Percentiles rank a stretch among this genome's conserved stretches.
phyloP scores from a whole-genome alignment of 129 eudicot genomes.

The Helichrysum umbraculigerum region DNA sequence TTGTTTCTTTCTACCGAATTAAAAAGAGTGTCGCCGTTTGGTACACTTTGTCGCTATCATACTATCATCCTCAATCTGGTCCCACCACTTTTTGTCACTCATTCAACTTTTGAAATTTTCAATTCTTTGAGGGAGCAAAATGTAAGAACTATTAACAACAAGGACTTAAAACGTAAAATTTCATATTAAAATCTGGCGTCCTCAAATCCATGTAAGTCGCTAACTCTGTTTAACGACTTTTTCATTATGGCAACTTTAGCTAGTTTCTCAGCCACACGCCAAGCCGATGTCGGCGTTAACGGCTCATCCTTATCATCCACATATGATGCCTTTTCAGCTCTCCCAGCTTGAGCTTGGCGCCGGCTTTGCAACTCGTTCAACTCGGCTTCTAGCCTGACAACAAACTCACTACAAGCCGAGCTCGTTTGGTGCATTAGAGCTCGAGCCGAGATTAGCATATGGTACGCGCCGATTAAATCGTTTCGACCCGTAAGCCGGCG shows the following conservation, averaged over 20 bases:
- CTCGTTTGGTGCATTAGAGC: conserved; percentile 50
- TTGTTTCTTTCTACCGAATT: conserved; percentile 38
- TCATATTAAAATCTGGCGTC: conserved; percentile 73
- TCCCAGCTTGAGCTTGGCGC: conserved; percentile 36
- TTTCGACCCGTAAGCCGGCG: conserved; percentile 46
- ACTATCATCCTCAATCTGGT: conserved; percentile 21
- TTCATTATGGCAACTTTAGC: conserved; percentile 95
- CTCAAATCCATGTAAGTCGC: conserved; percentile 98
- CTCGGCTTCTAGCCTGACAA: conserved; percentile 60
- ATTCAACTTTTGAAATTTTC: neutral
- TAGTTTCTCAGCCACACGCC: conserved; percentile 91
- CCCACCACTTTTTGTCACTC: conserved; percentile 27
- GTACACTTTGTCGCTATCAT: conserved; percentile 53
- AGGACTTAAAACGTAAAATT: conserved; percentile 15
- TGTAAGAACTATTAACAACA: conserved; percentile 17
- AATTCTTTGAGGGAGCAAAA: conserved; percentile 1
- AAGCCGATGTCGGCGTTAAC: conserved; percentile 94
- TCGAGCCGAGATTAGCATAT: conserved; percentile 64
- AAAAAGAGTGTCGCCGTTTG: conserved; percentile 55
- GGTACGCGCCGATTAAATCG: conserved; percentile 68
- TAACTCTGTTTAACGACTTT: conserved; percentile 76
- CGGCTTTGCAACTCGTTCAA: conserved; percentile 47
- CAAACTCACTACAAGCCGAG: conserved; percentile 48
- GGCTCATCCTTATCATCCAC: conserved; percentile 77
- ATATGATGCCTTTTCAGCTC: conserved; percentile 17